Evolutionary conservation across 768 basidiomycete genomes (phyloP), one percentile per base, ranked within the genome.

Genomic region (Tricholoma flavovirens): DNA sequence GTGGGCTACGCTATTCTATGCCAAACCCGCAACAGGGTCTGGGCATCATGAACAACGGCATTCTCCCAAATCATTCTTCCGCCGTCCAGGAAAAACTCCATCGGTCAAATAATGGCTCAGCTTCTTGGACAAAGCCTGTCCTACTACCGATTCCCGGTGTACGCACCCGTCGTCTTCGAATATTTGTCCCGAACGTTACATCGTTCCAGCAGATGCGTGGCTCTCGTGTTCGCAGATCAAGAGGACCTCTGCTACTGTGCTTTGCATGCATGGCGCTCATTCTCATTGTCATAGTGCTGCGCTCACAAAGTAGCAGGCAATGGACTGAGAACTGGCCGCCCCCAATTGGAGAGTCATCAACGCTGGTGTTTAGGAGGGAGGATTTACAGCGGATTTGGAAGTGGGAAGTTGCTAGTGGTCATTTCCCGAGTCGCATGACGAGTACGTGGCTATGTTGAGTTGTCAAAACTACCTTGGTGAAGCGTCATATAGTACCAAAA

Each of bases 401-500:
- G 59, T 97, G 93, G 93, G 94, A 96, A 75, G 79, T 97, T 55
- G 80, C 84, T 40, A 88, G 89, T 61, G 94, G 93, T 5, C 93
- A 95, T 72, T 89, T 88, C 73, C 93, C 94, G 21, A 90, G 87
- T 67, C 75, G 73, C 49, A 76, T 81, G 51, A 77, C 78, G 50
- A 82, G 90, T 90, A 70, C 66, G 89, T 71, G 48, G 33, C 53
- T 53, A 46, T 36, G 58, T 51, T 48, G 43, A 45, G 11, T 30
- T 46, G 3, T 14, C 33, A 59, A 55, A 35, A 9, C 17, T 4
- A 17, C 22, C 48, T 26, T 52, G 45, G 21, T 56, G 21, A n/a
- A 33, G 48, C 61, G 21, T 61, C 30, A 17, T 58, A 19, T 61
- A 88, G 87, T 90, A 60, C 88, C 88, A 1, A 75, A 77, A 49